These are phyloP conservation scores for Paspalum vaginatum DNA, from an alignment of 176 grass and related monocot genomes.

Conservation along the genomic window DNA sequence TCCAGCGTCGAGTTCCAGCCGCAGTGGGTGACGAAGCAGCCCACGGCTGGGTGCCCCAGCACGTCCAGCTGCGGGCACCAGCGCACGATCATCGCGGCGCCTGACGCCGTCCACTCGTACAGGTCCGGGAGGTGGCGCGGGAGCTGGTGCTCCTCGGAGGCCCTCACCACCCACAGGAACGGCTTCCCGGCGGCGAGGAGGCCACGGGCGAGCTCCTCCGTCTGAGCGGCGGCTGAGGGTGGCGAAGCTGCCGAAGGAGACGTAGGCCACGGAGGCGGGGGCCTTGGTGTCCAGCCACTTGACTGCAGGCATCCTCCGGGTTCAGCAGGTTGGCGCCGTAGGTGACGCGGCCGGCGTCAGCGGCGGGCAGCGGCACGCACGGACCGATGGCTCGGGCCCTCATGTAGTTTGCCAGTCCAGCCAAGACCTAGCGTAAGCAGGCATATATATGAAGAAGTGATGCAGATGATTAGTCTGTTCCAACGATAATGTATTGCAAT, in stretches of 20 bases:
- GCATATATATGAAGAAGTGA: background rate
- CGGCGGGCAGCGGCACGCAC: conserved; percentile 48
- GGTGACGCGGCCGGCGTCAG: background rate
- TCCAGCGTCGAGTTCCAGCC: conserved; percentile 78
- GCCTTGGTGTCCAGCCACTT: conserved; percentile 61
- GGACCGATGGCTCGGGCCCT: conserved; percentile 53
- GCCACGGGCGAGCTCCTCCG: conserved; percentile 48
- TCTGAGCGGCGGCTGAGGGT: conserved; percentile 47
- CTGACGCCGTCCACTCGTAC: conserved; percentile 17
- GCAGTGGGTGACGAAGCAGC: conserved; percentile 78
- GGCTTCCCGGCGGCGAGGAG: conserved; percentile 42
- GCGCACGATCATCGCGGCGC: conserved; percentile 46
- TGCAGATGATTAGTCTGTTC: background rate
- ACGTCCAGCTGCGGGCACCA: conserved; percentile 75
- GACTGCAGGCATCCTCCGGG: conserved; percentile 55
- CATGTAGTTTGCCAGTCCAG: conserved; percentile 38
- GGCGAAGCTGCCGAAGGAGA: conserved; percentile 75
- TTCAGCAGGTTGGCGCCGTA: conserved; percentile 60
- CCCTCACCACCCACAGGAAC: conserved; percentile 78
- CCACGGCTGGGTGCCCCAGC: conserved; percentile 55
- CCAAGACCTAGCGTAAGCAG: conserved; percentile 24
- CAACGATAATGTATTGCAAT: background rate
- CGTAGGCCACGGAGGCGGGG: conserved; percentile 50
- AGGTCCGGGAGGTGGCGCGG: conserved; percentile 40
- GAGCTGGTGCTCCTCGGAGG: conserved; percentile 37